Evolutionary conservation across 768 basidiomycete genomes (phyloP).

Genomic region (Bullera alba): DNA sequence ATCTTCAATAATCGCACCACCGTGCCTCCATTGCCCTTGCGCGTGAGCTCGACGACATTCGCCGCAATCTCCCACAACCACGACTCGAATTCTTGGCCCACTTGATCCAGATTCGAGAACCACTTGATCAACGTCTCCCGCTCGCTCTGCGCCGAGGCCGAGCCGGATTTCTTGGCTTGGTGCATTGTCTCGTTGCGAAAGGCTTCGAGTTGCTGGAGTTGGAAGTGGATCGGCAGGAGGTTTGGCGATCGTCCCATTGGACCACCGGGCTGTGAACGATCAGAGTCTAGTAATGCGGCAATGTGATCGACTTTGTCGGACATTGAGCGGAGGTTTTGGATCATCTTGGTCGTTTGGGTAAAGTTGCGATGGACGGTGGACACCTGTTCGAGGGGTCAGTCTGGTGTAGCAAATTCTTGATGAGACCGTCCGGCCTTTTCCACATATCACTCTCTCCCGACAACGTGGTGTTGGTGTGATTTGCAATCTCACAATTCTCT

Average conservation of each 20-base stretch:
- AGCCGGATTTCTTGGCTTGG: slow-evolving; percentile 73
- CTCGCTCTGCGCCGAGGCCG: no score
- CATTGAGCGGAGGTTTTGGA: slow-evolving; percentile 89
- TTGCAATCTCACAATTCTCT: no score
- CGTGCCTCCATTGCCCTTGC: slow-evolving; percentile 73
- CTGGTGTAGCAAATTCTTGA: background rate
- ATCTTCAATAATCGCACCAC: slow-evolving; percentile 89
- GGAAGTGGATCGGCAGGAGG: slow-evolving; percentile 81
- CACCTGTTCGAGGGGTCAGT: slow-evolving; percentile 55
- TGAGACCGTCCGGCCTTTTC: no score
- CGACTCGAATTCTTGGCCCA: slow-evolving; percentile 75
- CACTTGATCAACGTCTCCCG: slow-evolving; percentile 53
- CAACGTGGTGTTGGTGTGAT: no score
- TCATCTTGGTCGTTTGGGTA: slow-evolving; percentile 89
- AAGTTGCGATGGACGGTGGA: slow-evolving; percentile 94
- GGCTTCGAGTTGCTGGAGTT: slow-evolving; percentile 81
- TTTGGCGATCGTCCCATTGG: slow-evolving; percentile 62
- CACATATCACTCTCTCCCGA: no score
- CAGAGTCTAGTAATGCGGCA: slow-evolving; percentile 67
- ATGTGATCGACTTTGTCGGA: slow-evolving; percentile 71
- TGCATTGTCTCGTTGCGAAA: slow-evolving; percentile 95
- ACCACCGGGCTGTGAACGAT: slow-evolving; percentile 70
- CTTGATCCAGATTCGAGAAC: slow-evolving; percentile 76
- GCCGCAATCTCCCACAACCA: slow-evolving; percentile 59
- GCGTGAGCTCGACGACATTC: slow-evolving; percentile 52